Conservation (phyloP, 352 stramenopile genomes). For the Pythium monospermum region DNA sequence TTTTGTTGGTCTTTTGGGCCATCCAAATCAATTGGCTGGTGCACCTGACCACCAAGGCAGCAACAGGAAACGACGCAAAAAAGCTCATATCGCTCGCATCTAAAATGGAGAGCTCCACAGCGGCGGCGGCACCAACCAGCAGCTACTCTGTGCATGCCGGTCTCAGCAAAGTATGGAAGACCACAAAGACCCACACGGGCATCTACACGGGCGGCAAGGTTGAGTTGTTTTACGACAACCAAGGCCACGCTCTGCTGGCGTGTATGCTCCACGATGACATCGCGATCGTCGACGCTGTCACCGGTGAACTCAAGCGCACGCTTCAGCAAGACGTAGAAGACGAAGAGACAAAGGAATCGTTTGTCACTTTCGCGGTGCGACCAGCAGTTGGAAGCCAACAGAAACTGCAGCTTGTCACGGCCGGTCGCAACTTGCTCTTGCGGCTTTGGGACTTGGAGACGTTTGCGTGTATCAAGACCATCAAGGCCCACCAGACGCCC, state of each 20-base stretch:
- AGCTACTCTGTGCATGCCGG: slow-evolving; percentile 65
- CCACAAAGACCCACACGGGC: slow-evolving; percentile 67
- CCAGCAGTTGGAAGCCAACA: slow-evolving; percentile 47
- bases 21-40: slow-evolving; percentile 9
- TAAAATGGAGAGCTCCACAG: slow-evolving; percentile 6
- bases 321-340: slow-evolving; percentile 73
- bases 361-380: slow-evolving; percentile 76
- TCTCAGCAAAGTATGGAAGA: slow-evolving; percentile 77
- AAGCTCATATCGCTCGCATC: background rate
- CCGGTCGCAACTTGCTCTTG: slow-evolving; percentile 78
- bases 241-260: slow-evolving; percentile 39
- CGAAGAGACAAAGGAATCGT: slow-evolving; percentile 78
- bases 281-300: slow-evolving; percentile 65
- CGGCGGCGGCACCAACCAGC: slow-evolving; percentile 1
- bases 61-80: slow-evolving; percentile 1
- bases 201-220: slow-evolving; percentile 84
- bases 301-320: slow-evolving; percentile 64
- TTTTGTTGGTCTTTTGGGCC: too few species aligned
- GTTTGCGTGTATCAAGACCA: slow-evolving; percentile 67
- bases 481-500: slow-evolving; percentile 71
- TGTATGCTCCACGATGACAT: slow-evolving; percentile 85
- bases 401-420: slow-evolving; percentile 81
- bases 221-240: slow-evolving; percentile 37
- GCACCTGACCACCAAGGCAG: too few species aligned
- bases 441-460: slow-evolving; percentile 84